Conservation (phyloP, 345 rosid genomes). For the Melastoma malabathricum region DNA sequence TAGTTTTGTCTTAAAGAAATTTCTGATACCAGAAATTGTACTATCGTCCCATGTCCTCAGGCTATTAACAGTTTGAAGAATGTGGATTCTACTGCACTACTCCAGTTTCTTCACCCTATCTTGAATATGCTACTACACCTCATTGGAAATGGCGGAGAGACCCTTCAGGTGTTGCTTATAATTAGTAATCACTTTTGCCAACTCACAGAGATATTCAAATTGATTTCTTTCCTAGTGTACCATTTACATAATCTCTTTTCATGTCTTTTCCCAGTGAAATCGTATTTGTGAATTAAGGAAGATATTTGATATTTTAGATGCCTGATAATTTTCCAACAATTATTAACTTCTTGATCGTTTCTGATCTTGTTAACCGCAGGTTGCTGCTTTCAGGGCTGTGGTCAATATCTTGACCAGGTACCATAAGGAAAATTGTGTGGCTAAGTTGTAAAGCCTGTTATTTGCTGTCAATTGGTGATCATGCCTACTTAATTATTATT, state of each 20-base stretch:
- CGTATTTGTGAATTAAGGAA: no score
- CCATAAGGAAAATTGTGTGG: conserved; percentile 3
- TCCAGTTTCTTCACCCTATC: conserved; percentile 96
- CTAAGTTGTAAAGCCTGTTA: no score
- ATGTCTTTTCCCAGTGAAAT: no score
- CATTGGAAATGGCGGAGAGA: conserved; percentile 99
- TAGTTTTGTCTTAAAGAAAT: neutral
- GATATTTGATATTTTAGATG: no score
- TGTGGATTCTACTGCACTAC: conserved; percentile 91
- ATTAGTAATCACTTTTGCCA: no score
- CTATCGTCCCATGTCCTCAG: conserved; percentile 17
- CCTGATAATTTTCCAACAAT: no score
- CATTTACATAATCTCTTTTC: no score
- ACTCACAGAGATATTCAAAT: no score
- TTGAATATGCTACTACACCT: conserved; percentile 97
- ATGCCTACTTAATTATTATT: no score
- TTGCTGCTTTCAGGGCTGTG: conserved; percentile 99
- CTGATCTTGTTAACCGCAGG: conserved; percentile 35
- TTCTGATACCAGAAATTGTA: conserved; percentile 1
- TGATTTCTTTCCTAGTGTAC: no score
- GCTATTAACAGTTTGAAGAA: conserved; percentile 98
- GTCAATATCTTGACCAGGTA: conserved; percentile 95
- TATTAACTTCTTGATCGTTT: no score
- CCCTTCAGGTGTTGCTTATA: conserved; percentile 64
- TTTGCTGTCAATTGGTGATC: no score